Base-by-base conservation (phyloP, 495 filamentous ascomycete species). In the Daldinia grandis region DNA sequence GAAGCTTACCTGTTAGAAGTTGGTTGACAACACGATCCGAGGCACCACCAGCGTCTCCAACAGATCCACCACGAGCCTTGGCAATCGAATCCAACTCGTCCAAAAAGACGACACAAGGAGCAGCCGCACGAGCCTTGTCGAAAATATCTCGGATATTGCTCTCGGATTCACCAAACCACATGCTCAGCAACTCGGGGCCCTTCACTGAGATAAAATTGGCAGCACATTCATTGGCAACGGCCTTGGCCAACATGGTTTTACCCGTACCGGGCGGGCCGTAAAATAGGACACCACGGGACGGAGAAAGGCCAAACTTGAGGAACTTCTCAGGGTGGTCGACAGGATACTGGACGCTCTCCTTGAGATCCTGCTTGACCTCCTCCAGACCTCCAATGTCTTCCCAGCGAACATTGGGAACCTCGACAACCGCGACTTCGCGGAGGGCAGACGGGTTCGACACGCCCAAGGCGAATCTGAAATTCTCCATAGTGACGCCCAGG, bases 101-200 rank as follows among this genome's bases (percentile, higher is more conserved):
- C 68, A 99, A 87, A 92, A 99, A 99, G 69, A 99, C 96, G 68
- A 99, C 93, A 76, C 95, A 99, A 84, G 95, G 95, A 77, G 95
- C 95, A 67, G 95, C 96, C 69, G 96, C 96, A 74, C 95, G 92
- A 73, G 95, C 95, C 87, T 99, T 99, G 89, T 99, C 95, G 84
- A 99, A 99, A 76, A 99, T 99, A 74, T 99, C 95, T 77, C 95
- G 93, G 69, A 99, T 98, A 84, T 99, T 99, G 90, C 93, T 97
- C 82, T 99, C 95, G 17, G 96, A 98, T 83, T 99, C 95, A 91
- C 95, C 95, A 80, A 99, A 99, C 95, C 95, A 99, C 95, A 99
- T 99, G 77, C 93, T 97, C 64, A 99, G 88, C 74, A 99, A 83
- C 83, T 99, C 95, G 68, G 95, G 95, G 64, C 95, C 95, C 88